phyloP scores from a whole-genome alignment of 1,284 basidiomycete species.

The Heterobasidion occidentale region DNA sequence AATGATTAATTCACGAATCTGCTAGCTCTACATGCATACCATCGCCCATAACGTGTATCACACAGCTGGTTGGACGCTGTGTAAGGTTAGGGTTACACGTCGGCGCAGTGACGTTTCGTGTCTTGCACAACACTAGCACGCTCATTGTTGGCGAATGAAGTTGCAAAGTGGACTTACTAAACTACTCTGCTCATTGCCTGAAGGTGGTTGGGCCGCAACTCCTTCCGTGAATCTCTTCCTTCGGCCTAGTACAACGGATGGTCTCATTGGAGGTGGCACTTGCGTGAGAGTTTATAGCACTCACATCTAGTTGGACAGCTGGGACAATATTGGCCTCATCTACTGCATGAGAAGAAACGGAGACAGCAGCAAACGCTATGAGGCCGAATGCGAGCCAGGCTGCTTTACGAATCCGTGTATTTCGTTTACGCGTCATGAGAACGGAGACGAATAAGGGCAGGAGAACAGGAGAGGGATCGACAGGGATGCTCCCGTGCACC shows the following conservation, averaged over 20 bases:
- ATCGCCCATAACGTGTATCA: no score
- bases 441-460: not conserved
- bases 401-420: conserved; percentile 33
- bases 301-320: conserved; percentile 34
- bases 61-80: no score
- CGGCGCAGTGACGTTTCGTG: not conserved
- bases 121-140: not conserved
- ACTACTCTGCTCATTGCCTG: no score
- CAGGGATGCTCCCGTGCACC: no score
- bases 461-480: not conserved
- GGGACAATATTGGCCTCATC: conserved; percentile 13
- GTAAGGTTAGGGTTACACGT: conserved; percentile 11
- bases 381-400: conserved; percentile 54
- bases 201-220: no score
- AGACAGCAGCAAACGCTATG: conserved; percentile 35
- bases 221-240: no score
- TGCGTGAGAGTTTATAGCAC: not conserved
- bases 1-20: no score
- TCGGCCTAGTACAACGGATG: no score
- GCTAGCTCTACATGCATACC: no score
- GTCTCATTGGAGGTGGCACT: not conserved
- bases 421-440: conserved; percentile 7
- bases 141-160: not conserved
- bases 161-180: no score
- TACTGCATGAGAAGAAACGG: conserved; percentile 26